These are phyloP conservation scores for Clathrus columnatus DNA, from an alignment of 768 basidiomycete genomes.

Conservation along the genomic window DNA sequence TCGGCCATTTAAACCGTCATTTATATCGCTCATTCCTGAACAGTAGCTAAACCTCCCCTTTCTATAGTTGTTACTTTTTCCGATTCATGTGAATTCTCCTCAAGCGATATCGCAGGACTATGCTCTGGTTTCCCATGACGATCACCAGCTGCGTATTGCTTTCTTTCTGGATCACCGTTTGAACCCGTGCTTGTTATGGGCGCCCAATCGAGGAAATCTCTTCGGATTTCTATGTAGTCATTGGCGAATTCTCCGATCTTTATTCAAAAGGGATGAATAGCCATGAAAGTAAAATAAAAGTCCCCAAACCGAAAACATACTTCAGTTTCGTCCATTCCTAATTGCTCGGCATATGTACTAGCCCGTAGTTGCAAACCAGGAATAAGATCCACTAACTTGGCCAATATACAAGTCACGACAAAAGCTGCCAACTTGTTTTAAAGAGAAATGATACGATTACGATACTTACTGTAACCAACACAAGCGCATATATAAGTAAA, in stretches of 20 bases:
- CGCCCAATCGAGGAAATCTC: constrained; percentile 53
- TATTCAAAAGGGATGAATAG: neutral
- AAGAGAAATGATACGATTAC: constrained; percentile 13
- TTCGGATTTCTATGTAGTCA: constrained; percentile 61
- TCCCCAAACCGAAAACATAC: no score
- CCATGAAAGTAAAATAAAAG: neutral
- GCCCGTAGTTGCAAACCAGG: constrained; percentile 51
- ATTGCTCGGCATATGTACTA: constrained; percentile 45
- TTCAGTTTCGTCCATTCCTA: constrained; percentile 68
- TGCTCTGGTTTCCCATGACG: constrained; percentile 31
- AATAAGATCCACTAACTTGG: constrained; percentile 44
- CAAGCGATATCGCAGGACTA: neutral
- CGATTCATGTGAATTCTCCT: neutral
- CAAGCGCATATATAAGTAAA: constrained; percentile 54
- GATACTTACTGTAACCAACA: constrained; percentile 35
- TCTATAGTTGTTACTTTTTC: neutral
- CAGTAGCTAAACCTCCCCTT: neutral
- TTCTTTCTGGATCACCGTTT: constrained; percentile 1
- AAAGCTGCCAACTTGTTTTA: constrained; percentile 25
- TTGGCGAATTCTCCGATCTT: constrained; percentile 64
- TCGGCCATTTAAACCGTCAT: neutral
- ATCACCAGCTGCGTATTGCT: constrained; percentile 29
- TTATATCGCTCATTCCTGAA: no score
- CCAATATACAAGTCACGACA: constrained; percentile 51
- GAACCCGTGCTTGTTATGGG: constrained; percentile 15